Evolutionary conservation across 1,284 basidiomycete genomes (phyloP), one percentile per base, ranked within the genome.

Genomic region (Trichosporon sp.): DNA sequence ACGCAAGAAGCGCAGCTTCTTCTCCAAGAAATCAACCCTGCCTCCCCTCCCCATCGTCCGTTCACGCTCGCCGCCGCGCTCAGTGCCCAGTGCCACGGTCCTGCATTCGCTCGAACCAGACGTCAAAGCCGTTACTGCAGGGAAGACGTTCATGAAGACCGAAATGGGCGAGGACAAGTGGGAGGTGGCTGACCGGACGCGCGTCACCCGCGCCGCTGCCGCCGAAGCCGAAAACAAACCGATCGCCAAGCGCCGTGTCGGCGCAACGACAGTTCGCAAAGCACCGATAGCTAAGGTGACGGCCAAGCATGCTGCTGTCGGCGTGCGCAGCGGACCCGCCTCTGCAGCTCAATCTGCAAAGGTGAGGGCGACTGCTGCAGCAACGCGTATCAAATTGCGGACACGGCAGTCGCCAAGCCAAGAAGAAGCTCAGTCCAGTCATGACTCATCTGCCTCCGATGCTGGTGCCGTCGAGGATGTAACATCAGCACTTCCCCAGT

Each of bases 81-180:
- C 61, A 16, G 44, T 65, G 10, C 27, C 64, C 8, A 62, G 60
- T 14, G 66, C 65, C 58, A 62, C 64, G 16, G 60, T 68, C 2
- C 66, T 68, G 13, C 64, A 64, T 5, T 64, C 66, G 8, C 62
- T 68, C 5, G 59, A 68, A 62, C 62, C 66, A 14, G 66, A 68
- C 25, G 25, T 34, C 8, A 36, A 46, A 8, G 64, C 49, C 11
- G 66, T 68, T 2, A 33, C 40, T 25, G 66, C 66, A 0, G 66
- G 64, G 8, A 68, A 68, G 62, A 68, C 46, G 5, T 68, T 68
- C 59, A 64, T 68, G 1, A 65, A 63, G 60, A 64, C 65, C 19
- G 63, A 68, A 27, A 65, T 65, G 64, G 62, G 64, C 13, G 66
- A 68, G 40, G 66, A 68, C 52, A 67, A 63, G 44, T 68, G 62